These are phyloP conservation scores for Fusarium humuli DNA, from an alignment of 2,329 filamentous ascomycete species.

Conservation along the genomic window DNA sequence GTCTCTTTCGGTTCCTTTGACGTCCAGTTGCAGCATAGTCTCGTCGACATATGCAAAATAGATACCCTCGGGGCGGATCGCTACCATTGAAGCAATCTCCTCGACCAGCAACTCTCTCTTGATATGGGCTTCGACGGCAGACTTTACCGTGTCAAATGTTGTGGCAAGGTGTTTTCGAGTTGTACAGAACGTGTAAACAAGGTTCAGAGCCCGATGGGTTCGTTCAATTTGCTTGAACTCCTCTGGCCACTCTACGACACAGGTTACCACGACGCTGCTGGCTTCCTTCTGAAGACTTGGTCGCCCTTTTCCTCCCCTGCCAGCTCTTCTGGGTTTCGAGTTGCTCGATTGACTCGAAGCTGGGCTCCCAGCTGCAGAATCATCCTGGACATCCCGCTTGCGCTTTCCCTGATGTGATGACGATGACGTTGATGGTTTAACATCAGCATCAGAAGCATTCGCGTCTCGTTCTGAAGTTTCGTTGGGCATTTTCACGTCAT, in stretches of 20 bases:
- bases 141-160: constrained; percentile 88
- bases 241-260: constrained; percentile 74
- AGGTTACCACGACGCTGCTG: constrained; percentile 41
- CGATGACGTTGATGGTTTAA: not conserved
- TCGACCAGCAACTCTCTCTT: constrained; percentile 75
- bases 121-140: constrained; percentile 85
- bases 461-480: constrained; percentile 11
- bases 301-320: constrained; percentile 20
- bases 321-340: constrained; percentile 7
- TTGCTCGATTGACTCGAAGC: constrained; percentile 19
- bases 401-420: constrained; percentile 35
- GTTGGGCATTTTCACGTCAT: constrained; percentile 16
- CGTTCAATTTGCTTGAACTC: constrained; percentile 78
- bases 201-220: constrained; percentile 85
- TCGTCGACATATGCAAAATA: constrained; percentile 90
- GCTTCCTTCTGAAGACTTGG: constrained; percentile 31
- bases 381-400: constrained; percentile 33
- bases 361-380: constrained; percentile 6
- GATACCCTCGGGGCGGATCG: constrained; percentile 80
- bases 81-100: constrained; percentile 85
- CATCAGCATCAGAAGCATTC: not conserved
- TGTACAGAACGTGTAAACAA: constrained; percentile 95
- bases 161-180: constrained; percentile 92
- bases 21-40: constrained; percentile 81
- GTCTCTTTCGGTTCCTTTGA: constrained; percentile 75